These are phyloP conservation scores for Arthrobotrys pseudoclavata DNA, from an alignment of 2,329 filamentous ascomycete species.

Conservation along the genomic window DNA sequence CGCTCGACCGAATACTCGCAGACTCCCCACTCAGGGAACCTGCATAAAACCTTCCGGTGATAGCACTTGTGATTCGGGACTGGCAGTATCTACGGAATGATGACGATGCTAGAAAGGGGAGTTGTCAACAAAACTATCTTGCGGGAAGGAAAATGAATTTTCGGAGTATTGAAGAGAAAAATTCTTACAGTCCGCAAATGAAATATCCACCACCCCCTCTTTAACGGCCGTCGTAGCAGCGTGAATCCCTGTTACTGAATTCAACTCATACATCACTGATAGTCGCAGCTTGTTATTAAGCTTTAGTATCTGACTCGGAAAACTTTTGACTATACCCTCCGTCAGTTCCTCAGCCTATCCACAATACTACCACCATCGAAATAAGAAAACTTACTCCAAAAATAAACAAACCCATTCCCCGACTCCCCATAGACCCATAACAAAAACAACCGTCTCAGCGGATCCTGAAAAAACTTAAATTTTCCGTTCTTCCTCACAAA, in stretches of 20 bases:
- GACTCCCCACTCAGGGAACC: constrained; percentile 5
- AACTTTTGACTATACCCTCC: constrained; percentile 15
- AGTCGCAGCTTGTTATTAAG: constrained; percentile 36
- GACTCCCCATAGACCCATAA: constrained; percentile 22
- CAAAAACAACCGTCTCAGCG: constrained; percentile 16
- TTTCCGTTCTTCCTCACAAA: constrained; percentile 34
- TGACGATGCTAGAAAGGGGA: constrained; percentile 13
- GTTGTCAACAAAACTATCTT: neutral
- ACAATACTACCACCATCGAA: too few species aligned
- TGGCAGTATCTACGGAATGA: constrained; percentile 36
- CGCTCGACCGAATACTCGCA: constrained; percentile 17
- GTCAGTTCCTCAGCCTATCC: too few species aligned
- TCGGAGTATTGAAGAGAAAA: too few species aligned
- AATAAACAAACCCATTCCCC: constrained; percentile 38
- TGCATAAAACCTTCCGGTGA: constrained; percentile 3
- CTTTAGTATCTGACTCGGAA: constrained; percentile 16
- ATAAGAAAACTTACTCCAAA: constrained; percentile 16
- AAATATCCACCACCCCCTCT: constrained; percentile 19
- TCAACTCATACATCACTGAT: constrained; percentile 30
- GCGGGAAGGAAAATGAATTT: too few species aligned
- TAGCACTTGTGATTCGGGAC: constrained; percentile 23
- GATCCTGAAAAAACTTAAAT: constrained; percentile 32
- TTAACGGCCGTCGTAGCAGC: neutral
- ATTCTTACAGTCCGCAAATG: constrained; percentile 31
- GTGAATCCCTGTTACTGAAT: constrained; percentile 13